These are phyloP conservation scores for Aspergillus conjunctus DNA, from an alignment of 495 filamentous ascomycete genomes.

Conservation along the genomic window DNA sequence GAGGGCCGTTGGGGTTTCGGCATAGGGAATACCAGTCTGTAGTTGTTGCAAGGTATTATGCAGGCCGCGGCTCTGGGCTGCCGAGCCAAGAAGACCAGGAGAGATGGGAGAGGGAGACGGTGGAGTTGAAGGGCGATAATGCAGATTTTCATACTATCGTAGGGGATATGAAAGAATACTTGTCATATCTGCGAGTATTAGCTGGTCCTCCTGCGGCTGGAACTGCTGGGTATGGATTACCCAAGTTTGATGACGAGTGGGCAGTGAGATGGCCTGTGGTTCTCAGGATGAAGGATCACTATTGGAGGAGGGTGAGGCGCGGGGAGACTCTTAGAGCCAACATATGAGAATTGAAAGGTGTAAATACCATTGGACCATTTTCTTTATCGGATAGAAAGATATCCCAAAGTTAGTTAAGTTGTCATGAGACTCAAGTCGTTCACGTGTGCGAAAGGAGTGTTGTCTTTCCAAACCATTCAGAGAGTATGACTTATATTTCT, in stretches of 20 bases:
- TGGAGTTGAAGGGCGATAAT: constrained; percentile 44
- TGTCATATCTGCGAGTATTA: constrained; percentile 41
- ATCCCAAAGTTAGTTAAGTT: no score
- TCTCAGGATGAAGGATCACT: constrained; percentile 26
- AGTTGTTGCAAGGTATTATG: constrained; percentile 50
- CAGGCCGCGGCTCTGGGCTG: constrained; percentile 37
- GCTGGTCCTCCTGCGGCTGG: constrained; percentile 44
- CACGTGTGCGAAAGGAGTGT: no score
- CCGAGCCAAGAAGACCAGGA: constrained; percentile 41
- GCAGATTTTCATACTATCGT: constrained; percentile 45
- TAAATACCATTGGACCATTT: not conserved
- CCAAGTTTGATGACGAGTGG: constrained; percentile 43
- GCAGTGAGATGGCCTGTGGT: constrained; percentile 30
- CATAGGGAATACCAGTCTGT: constrained; percentile 59
- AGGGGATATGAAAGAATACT: constrained; percentile 54
- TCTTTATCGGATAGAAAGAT: no score
- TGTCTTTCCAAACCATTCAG: no score
- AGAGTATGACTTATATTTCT: no score
- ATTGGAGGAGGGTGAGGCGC: constrained; percentile 22
- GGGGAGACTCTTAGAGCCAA: not conserved
- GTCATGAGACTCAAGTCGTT: no score
- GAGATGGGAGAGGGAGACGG: constrained; percentile 49
- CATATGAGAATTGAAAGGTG: not conserved
- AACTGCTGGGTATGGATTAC: constrained; percentile 39
- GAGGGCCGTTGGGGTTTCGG: constrained; percentile 51